Evolutionary conservation across 75 land plant genomes (phyloP), one percentile per base, ranked within the genome.

Genomic region (Pinus tabuliformis): DNA sequence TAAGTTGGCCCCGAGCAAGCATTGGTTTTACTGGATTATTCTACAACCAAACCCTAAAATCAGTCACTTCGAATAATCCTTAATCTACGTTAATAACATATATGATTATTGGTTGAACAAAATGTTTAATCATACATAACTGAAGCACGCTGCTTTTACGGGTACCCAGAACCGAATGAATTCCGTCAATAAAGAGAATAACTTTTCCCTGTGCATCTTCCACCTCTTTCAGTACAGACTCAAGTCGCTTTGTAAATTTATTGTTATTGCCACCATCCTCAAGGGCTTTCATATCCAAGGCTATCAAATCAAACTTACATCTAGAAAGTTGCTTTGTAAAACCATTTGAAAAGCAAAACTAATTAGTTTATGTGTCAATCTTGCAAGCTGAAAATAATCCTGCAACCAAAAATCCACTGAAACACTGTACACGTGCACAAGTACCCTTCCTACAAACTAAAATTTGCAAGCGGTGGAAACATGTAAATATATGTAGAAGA

Each of bases 121-220:
- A 58, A 1, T 13, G 18, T 14, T 17, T 58, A 58, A 58, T 17
- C 13, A 13, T 17, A 58, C 59, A 58, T 17, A 58, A 58, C 13
- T 1, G 1, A 14, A 1, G 18, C 18, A n/a, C n/a, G 6, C 3
- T 17, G 2, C 18, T 52, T 76, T 63, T 33, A 79, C 95, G 96
- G 57, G 99, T 97, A 3, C 99, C 99, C 21, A 97, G 90, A 22
- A 94, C 99, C 21, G 94, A 30, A 30, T 30, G 30, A 30, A 30
- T 30, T 30, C 1, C 30, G 30, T 30, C 30, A 30, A 30, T 30
- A 86, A 81, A 97, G 28, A 97, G 78, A 62, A 97, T 94, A 42
- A 97, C 99, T 71, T 91, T 97, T 15, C 99, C 99, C 1, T 90
- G 80, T 16, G 99, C 95, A 5, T 97, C 97, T 60, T 97, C 99